Conservation (phyloP, 495 filamentous ascomycete species). For the Neurospora sp. region DNA sequence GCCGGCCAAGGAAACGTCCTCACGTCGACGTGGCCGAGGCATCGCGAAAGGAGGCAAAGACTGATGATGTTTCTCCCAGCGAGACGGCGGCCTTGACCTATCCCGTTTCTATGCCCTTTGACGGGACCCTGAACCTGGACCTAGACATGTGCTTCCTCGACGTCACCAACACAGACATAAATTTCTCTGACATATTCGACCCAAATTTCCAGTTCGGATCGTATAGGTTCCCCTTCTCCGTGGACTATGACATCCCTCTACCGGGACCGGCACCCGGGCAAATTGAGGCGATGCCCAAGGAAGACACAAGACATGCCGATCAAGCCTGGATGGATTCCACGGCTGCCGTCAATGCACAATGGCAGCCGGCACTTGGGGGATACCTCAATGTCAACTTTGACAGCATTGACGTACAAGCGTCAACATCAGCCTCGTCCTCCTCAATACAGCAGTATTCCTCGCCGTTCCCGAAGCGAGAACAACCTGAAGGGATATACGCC, state of each 20-base stretch:
- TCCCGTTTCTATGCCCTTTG: slow-evolving; percentile 10
- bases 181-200: slow-evolving; percentile 22
- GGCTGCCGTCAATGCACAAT: not conserved
- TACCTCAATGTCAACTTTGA: not conserved
- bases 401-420: not conserved
- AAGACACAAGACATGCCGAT: not conserved
- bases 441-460: not conserved
- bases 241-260: not conserved
- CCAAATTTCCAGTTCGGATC: slow-evolving; percentile 3
- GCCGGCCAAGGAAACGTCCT: slow-evolving; percentile 47
- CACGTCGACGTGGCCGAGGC: slow-evolving; percentile 23
- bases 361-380: not conserved
- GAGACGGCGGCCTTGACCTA: not conserved
- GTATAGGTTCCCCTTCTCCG: not conserved
- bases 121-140: slow-evolving; percentile 16
- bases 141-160: slow-evolving; percentile 27
- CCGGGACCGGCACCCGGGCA: not conserved
- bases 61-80: not conserved
- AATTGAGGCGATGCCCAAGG: not conserved
- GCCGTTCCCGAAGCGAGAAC: not conserved
- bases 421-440: not conserved
- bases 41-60: slow-evolving; percentile 1
- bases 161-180: slow-evolving; percentile 17
- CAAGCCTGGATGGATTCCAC: not conserved
- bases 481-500: not conserved